Evolutionary conservation across 163 green algal genomes (phyloP), one percentile per base, ranked within the genome.

Genomic region (Scenedesmus sp.): DNA sequence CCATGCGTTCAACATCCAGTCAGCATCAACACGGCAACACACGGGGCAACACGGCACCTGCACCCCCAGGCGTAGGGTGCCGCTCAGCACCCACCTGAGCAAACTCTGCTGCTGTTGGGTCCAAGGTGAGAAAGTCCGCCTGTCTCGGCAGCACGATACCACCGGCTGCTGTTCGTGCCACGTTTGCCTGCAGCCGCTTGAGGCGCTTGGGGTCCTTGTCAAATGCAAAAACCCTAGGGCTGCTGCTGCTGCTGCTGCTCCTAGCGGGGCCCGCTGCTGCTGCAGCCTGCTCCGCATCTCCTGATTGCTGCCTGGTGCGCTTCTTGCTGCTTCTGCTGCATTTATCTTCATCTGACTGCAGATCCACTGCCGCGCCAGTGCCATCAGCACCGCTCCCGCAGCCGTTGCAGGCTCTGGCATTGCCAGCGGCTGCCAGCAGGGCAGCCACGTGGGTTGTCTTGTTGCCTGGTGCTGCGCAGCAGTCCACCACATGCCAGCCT

Each of bases 391-490:
- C 76, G 49, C 81, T 73, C 5, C n/a, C 76, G 81, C 33, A 56
- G 18, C 5, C 0, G 6, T 16, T 40, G 87, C 87, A 35, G 49
- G 24, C 22, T 20, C 1, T 13, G 15, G n/a, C 18, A 20, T 7
- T 78, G 56, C 56, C 43, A 0, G 56, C 40, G 37, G 81, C 81
- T 10, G 46, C 80, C 72, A 96, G 89, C 22, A 96, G 87, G 26
- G 95, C 96, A 42, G 97, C 98, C n/a, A 99, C 84, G 89, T 99
- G 98, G 0, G 97, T 99, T 1, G 98, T 99, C 91, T 99, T 99
- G 95, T 99, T 99, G 70, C 98, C 98, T 1, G 98, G 98, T 18
- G 98, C 98, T 0, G 98, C 97, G 91, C 98, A 99, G 56, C 94
- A 97, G 94, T 99, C 98, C 81, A 99, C 70, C n/a, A 99, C 95